A percentile compares a stretch with the other conserved stretches of the same genome.
Evolutionary conservation across 148 eudicot species (phyloP).

Genomic region (Vaccinium corymbosum): DNA sequence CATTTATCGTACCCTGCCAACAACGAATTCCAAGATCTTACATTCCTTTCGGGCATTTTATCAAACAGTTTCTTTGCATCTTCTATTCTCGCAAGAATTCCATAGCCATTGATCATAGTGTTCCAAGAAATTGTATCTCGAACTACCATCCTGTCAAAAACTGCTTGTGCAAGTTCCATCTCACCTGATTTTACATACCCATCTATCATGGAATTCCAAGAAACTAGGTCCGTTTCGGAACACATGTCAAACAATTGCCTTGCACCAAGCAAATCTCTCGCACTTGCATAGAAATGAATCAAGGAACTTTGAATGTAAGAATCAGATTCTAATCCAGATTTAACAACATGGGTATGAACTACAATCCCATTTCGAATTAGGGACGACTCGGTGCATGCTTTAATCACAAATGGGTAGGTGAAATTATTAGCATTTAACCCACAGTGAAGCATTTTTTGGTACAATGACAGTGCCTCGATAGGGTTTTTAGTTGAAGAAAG

Average conservation of each 20-base stretch:
- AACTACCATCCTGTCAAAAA: constrained; percentile 25
- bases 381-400: constrained; percentile 24
- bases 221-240: constrained; percentile 23
- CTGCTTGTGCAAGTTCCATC: constrained; percentile 21
- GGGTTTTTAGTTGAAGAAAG: constrained; percentile 24
- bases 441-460: constrained; percentile 21
- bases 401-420: constrained; percentile 35
- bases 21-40: constrained; percentile 35
- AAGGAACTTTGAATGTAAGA: constrained; percentile 34
- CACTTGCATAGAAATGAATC: constrained; percentile 32
- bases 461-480: constrained; percentile 23
- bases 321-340: constrained; percentile 29
- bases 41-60: constrained; percentile 35
- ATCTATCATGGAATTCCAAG: constrained; percentile 36
- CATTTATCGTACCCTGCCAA: constrained; percentile 28
- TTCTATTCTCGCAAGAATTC: constrained; percentile 22
- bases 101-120: constrained; percentile 31
- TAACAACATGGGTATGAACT: constrained; percentile 33
- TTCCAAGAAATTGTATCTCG: constrained; percentile 31
- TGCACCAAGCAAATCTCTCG: constrained; percentile 25
- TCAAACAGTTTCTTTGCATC: constrained; percentile 33
- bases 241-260: constrained; percentile 25
- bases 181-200: constrained; percentile 27
- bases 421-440: constrained; percentile 30
- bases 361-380: constrained; percentile 20